These are phyloP conservation scores for Silene noctiflora DNA, from an alignment of 179 eudicot species.

Conservation along the genomic window DNA sequence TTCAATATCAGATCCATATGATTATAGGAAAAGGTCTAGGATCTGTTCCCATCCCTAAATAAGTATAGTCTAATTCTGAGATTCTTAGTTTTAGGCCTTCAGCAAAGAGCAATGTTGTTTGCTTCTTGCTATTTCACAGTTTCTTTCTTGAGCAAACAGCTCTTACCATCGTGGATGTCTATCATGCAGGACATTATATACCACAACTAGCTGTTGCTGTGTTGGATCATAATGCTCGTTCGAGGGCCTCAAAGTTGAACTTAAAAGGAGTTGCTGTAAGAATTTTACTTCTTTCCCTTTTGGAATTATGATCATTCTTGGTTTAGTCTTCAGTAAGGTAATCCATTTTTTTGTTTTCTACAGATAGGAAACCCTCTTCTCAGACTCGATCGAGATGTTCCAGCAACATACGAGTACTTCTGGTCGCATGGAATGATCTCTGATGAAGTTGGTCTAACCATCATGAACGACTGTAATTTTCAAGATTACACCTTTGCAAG, in stretches of 20 bases:
- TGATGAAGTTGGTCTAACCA: constrained; percentile 72
- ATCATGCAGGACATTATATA: constrained; percentile 74
- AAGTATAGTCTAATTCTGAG: no score
- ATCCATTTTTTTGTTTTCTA: not conserved
- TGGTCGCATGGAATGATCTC: constrained; percentile 99
- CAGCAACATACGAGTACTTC: constrained; percentile 71
- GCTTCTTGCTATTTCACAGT: not conserved
- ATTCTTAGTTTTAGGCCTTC: not conserved
- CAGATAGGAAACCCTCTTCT: constrained; percentile 99
- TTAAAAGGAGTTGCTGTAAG: constrained; percentile 89
- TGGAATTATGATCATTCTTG: not conserved
- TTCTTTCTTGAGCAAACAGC: not conserved
- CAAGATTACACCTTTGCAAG: constrained; percentile 62
- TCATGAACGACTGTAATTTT: constrained; percentile 78
- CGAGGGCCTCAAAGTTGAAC: constrained; percentile 66
- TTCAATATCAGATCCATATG: not conserved
- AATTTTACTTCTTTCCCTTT: not conserved
- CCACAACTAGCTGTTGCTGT: constrained; percentile 85
- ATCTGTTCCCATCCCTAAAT: no score
- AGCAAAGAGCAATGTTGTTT: not conserved
- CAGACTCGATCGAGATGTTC: constrained; percentile 73
- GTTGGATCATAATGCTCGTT: constrained; percentile 65
- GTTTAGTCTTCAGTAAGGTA: not conserved
- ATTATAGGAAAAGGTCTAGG: no score
- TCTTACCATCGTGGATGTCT: not conserved